Percentiles rank a stretch among this genome's conserved stretches.
Evolutionary conservation across 1,139 yeast genomes (phyloP).

Genomic region (Pichia sp.): DNA sequence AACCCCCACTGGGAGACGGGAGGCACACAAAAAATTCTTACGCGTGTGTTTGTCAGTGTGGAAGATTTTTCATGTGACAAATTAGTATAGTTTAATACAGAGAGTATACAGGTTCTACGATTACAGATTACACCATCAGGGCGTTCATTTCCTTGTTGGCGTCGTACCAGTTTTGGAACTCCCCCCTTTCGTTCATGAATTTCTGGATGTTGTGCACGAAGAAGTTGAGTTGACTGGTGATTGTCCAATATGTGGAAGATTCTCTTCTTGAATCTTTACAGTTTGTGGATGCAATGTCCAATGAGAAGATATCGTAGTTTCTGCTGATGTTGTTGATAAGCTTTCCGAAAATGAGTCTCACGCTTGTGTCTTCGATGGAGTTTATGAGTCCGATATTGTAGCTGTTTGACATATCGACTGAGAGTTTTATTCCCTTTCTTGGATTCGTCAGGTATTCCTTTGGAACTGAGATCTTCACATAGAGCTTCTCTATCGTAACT

Average conservation of each 20-base stretch:
- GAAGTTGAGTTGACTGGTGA: slow-evolving; percentile 32
- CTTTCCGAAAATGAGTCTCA: slow-evolving; percentile 30
- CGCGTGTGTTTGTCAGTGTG: too few relatives aligned
- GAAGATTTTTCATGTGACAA: too few relatives aligned
- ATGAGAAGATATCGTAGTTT: slow-evolving; percentile 28
- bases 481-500: slow-evolving; percentile 25
- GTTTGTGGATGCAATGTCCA: slow-evolving; percentile 20
- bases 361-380: slow-evolving; percentile 28
- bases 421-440: slow-evolving; percentile 39
- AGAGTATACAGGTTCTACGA: slow-evolving; percentile 23
- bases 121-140: slow-evolving; percentile 20
- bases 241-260: slow-evolving; percentile 19
- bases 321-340: slow-evolving; percentile 28
- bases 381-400: slow-evolving; percentile 27
- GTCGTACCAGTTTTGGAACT: slow-evolving; percentile 29
- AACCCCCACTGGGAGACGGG: too few relatives aligned
- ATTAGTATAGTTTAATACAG: too few relatives aligned
- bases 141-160: slow-evolving; percentile 19
- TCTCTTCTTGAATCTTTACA: slow-evolving; percentile 1
- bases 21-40: too few relatives aligned
- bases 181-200: slow-evolving; percentile 29
- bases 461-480: slow-evolving; percentile 31
- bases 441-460: slow-evolving; percentile 33
- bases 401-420: slow-evolving; percentile 31
- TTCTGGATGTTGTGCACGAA: slow-evolving; percentile 32